A percentile compares a stretch with the other conserved stretches of the same genome.
phyloP scores from a whole-genome alignment of 768 basidiomycete genomes.

The Rhodotorula graminis region DNA sequence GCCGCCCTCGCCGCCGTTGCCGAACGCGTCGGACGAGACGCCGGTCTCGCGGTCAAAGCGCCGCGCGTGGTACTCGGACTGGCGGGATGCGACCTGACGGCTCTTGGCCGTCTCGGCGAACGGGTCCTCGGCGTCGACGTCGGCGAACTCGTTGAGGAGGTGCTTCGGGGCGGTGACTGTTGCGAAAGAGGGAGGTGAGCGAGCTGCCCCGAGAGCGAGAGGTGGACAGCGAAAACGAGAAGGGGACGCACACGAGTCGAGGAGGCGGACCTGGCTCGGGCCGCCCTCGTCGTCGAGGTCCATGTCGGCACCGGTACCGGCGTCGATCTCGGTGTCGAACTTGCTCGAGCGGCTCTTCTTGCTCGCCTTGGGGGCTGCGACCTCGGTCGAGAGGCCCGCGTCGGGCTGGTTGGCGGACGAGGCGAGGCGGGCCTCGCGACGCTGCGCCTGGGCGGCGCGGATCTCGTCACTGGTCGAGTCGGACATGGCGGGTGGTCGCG shows the following conservation, averaged over 20 bases:
- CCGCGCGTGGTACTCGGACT: slow-evolving; percentile 90
- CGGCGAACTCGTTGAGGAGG: slow-evolving; percentile 89
- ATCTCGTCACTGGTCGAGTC: slow-evolving; percentile 34
- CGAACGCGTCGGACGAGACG: slow-evolving; percentile 50
- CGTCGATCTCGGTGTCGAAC: slow-evolving; percentile 8
- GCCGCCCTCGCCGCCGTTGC: slow-evolving; percentile 60
- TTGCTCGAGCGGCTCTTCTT: slow-evolving; percentile 7
- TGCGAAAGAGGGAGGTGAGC: not conserved
- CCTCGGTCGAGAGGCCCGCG: slow-evolving; percentile 13
- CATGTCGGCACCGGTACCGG: not conserved
- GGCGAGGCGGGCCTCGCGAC: slow-evolving; percentile 44
- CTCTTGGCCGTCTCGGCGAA: slow-evolving; percentile 81
- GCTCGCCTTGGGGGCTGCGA: not conserved
- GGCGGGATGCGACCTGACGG: slow-evolving; percentile 86
- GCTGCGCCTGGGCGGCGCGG: slow-evolving; percentile 22
- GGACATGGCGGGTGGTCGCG: slow-evolving; percentile 6
- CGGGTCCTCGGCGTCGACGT: slow-evolving; percentile 71
- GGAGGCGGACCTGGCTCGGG: not conserved
- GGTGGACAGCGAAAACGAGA: not conserved
- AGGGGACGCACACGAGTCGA: slow-evolving; percentile 8
- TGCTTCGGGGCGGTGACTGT: slow-evolving; percentile 77
- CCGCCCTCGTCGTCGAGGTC: slow-evolving; percentile 16
- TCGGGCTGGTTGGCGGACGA: slow-evolving; percentile 15
- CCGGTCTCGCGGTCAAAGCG: slow-evolving; percentile 78
- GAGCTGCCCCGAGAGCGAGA: no score